Conservation (phyloP, 148 eudicot genomes). For the Fallopia convolvulus region DNA sequence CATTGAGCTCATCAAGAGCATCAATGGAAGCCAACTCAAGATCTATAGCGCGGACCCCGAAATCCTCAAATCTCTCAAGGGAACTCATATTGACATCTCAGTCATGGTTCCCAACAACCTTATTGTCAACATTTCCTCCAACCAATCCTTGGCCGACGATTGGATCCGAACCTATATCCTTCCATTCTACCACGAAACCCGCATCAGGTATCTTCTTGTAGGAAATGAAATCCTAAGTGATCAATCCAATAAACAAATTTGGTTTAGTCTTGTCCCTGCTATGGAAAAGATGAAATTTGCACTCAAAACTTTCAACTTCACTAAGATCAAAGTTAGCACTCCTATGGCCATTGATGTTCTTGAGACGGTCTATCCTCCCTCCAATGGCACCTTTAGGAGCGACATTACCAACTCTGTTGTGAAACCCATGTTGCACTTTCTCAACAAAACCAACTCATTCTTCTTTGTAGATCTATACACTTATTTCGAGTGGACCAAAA, state of each 20-base stretch:
- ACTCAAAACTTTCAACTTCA: not conserved
- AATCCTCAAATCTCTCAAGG: slow-evolving; percentile 52
- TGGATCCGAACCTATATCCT: slow-evolving; percentile 59
- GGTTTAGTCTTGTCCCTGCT: slow-evolving; percentile 10
- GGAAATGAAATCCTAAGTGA: slow-evolving; percentile 77
- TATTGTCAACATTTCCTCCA: slow-evolving; percentile 48
- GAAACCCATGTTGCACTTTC: slow-evolving; percentile 56
- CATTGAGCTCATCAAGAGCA: slow-evolving; percentile 50
- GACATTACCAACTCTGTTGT: slow-evolving; percentile 37
- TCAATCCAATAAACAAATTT: slow-evolving; percentile 17
- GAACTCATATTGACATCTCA: slow-evolving; percentile 51
- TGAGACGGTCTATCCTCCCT: slow-evolving; percentile 38
- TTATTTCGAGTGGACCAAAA: slow-evolving; percentile 55
- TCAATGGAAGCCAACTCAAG: slow-evolving; percentile 58
- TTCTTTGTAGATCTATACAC: slow-evolving; percentile 71
- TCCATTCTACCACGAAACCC: slow-evolving; percentile 55
- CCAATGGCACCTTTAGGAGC: slow-evolving; percentile 58
- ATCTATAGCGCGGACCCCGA: slow-evolving; percentile 54
- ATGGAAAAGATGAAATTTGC: not conserved
- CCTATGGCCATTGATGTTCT: slow-evolving; percentile 9
- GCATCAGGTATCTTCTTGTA: slow-evolving; percentile 70
- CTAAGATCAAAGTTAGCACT: slow-evolving; percentile 2
- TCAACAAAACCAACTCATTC: slow-evolving; percentile 66
- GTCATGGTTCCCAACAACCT: slow-evolving; percentile 85
- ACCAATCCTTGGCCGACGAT: slow-evolving; percentile 58